Evolutionary conservation across 148 eudicot species (phyloP), one percentile per base, ranked within the genome.

Genomic region (Mesembryanthemum crystallinum): DNA sequence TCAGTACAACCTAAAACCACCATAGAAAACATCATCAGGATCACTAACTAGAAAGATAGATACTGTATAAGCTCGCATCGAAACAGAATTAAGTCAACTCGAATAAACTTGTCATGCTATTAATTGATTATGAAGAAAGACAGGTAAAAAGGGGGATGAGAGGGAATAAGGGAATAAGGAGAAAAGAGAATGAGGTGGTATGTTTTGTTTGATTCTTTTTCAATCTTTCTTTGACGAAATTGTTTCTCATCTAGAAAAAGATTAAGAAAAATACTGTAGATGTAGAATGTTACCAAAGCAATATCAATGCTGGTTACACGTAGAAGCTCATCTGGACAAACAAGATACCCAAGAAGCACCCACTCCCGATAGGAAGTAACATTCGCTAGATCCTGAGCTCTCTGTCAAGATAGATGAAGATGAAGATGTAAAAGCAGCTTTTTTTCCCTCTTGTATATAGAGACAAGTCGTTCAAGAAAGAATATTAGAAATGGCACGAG

Each of bases 231-330:
- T 51, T 64, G 15, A 15, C 20, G 20, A 63, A 51, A 18, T 23
- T 43, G 27, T 15, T 63, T 24, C 35, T 45, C 32, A 45, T 42
- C 47, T 10, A 61, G 33, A 29, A 27, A 18, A 7, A 32, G 8
- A 24, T 39, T 61, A 72, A 47, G 21, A 8, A 39, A 63, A 23
- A 64, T 30, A 14, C 32, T 37, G 72, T 23, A 33, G 51, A 64
- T 7, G 57, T 58, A 64, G 72, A 39, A 70, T 49, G 69, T 45
- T 89, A 96, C 99, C 97, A 87, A 73, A 83, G 99, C 97, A 87
- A 96, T 92, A 82, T 96, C 99, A 71, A 96, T 89, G 97, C 99
- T 96, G 81, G 98, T 92, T 72, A 96, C 97, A 71, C 99, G 93
- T 68, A 96, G 92, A 78, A 96, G 99, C 91, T 96, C 99, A 72